phyloP scores from a whole-genome alignment of 2,329 filamentous ascomycete species.

The Diplodia seriata region DNA sequence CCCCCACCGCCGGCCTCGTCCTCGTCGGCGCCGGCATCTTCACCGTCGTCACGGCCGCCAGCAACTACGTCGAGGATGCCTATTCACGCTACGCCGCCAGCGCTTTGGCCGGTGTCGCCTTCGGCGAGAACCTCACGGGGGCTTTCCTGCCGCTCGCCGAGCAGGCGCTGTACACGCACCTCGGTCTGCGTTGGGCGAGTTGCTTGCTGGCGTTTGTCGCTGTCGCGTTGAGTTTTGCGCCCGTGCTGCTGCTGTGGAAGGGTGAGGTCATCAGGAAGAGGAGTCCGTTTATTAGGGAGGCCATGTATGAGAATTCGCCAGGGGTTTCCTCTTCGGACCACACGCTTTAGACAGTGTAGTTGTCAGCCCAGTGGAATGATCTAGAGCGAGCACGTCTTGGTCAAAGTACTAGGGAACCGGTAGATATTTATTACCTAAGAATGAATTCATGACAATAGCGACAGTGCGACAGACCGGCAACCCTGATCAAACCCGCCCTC shows the following conservation, averaged over 20 bases:
- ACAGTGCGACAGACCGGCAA: too few species aligned
- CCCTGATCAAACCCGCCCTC: too few species aligned
- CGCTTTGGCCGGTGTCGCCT: constrained; percentile 57
- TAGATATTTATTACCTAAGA: too few species aligned
- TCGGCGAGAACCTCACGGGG: constrained; percentile 58
- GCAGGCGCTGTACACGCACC: constrained; percentile 55
- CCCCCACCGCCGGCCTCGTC: constrained; percentile 39
- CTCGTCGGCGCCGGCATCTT: constrained; percentile 43
- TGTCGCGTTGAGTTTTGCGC: constrained; percentile 53
- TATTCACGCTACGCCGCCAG: constrained; percentile 59
- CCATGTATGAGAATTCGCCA: constrained; percentile 14
- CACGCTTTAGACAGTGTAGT: too few species aligned
- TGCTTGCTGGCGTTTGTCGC: constrained; percentile 55
- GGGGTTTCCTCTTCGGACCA: not conserved
- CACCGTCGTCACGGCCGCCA: constrained; percentile 55
- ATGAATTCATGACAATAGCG: too few species aligned
- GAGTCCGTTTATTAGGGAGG: constrained; percentile 49
- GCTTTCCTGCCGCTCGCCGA: constrained; percentile 58
- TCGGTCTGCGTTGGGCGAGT: constrained; percentile 60
- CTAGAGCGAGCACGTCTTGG: too few species aligned
- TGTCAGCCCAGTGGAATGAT: too few species aligned
- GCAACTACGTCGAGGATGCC: constrained; percentile 58
- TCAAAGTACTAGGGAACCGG: too few species aligned
- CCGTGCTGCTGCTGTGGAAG: constrained; percentile 53
- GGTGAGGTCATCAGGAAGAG: constrained; percentile 50